Conservation (phyloP, 345 rosid species). For the Populus simonii region DNA sequence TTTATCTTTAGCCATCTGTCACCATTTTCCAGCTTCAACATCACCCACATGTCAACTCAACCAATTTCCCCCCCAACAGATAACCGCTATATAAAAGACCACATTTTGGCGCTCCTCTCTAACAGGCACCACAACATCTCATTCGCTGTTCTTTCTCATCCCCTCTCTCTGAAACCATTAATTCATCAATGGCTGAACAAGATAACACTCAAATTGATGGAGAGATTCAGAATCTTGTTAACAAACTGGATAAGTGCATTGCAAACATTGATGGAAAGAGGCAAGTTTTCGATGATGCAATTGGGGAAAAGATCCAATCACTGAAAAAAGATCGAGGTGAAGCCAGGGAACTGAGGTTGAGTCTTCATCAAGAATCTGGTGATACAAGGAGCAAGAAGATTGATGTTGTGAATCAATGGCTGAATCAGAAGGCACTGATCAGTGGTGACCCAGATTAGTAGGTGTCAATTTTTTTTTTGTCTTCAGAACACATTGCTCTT, state of each 20-base stretch:
- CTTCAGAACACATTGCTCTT: background rate
- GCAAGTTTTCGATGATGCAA: background rate
- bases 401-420: background rate
- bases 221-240: background rate
- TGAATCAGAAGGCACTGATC: background rate
- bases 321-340: background rate
- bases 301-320: background rate
- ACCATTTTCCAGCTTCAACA: background rate
- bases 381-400: background rate
- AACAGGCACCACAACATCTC: background rate
- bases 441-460: background rate
- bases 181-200: background rate
- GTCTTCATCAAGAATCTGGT: background rate
- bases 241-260: background rate
- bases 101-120: background rate
- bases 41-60: background rate
- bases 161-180: background rate
- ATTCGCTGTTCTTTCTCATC: background rate
- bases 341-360: background rate
- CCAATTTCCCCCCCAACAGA: background rate
- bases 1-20: background rate
- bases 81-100: background rate
- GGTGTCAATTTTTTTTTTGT: too few relatives aligned
- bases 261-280: background rate
- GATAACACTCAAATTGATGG: background rate